Base-by-base conservation (phyloP, 495 filamentous ascomycete genomes). In the Daldinia childiae region DNA sequence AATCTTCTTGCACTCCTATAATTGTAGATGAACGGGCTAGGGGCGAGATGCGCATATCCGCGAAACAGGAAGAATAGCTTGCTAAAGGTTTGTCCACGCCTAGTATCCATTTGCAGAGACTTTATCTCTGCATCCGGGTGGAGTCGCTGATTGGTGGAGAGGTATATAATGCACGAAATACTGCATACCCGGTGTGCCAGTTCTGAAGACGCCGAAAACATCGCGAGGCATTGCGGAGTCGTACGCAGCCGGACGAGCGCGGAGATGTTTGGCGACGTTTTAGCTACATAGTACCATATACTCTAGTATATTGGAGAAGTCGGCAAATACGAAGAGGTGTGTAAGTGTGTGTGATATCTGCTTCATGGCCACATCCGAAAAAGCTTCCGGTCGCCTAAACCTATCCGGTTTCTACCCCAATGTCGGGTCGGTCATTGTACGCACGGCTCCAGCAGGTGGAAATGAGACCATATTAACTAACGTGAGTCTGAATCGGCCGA, bases 111-210 rank as follows among this genome's bases (percentile, higher is more conserved):
- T 30, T 64, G 21, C 62, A 66, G 39, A 19, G 45, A n/a, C 57
- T 70, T 66, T 58, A 74, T 71, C 72, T 71, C 66, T 75, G 74
- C 74, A 77, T 65, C 36, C 21, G 36, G 55, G 74, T 67, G 74
- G 72, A 63, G 72, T 60, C 59, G 17, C 12, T 60, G 17, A 57
- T 66, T 69, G 69, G 74, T 74, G 68, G 72, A 66, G 69, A 62
- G 55, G 57, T 45, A 60, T 65, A 68, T 30, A 64, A 77, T 74
- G 74, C 74, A 77, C 73, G 68, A 77, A 77, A 77, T 77, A 64
- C 72, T 77, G 69, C 74, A 77, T 75, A 63, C 41, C 66, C 61
- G 64, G 66, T 66, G 61, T 73, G 36, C 66, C 27, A 72, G 69
- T 62, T 63, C 60, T 66, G 57, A 67, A 55, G 57, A 65, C 21